phyloP scores from a whole-genome alignment of 1,284 basidiomycete genomes.

The Macrocybe sp. region DNA sequence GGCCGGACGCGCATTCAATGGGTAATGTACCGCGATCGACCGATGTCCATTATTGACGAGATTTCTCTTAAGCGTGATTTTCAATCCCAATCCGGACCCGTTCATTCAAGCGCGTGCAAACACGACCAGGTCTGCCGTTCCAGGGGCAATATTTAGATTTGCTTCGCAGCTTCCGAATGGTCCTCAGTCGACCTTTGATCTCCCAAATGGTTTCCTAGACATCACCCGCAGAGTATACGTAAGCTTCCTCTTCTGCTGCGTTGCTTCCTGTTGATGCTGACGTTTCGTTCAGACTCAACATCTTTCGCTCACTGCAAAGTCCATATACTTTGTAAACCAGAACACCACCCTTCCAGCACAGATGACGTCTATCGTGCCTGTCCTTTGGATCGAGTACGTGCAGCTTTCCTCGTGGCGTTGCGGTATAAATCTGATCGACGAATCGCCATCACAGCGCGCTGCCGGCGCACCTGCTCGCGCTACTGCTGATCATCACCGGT shows the following conservation, averaged over 20 bases:
- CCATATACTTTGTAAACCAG: conserved; percentile 45
- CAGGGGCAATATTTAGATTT: conserved; percentile 50
- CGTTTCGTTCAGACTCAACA: conserved; percentile 38
- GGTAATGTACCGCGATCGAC: conserved; percentile 29
- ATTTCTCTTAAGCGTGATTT: conserved; percentile 36
- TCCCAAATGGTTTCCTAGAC: conserved; percentile 44
- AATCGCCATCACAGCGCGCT: conserved; percentile 33
- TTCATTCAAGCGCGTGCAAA: conserved; percentile 46
- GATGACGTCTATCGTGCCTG: conserved; percentile 35
- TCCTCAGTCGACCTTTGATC: conserved; percentile 38
- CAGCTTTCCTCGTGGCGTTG: not conserved
- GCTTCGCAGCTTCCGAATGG: conserved; percentile 36
- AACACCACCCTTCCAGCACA: conserved; percentile 31
- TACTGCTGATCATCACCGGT: conserved; percentile 42
- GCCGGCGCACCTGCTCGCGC: conserved; percentile 43
- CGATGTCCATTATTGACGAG: not conserved
- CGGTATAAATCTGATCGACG: not conserved
- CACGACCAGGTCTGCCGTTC: conserved; percentile 41
- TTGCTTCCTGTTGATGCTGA: not conserved
- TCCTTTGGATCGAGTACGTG: conserved; percentile 53
- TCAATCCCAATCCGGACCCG: conserved; percentile 30
- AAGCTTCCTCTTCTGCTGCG: conserved; percentile 16
- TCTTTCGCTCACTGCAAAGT: conserved; percentile 48
- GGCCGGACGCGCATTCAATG: conserved; percentile 48
- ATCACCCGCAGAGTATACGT: conserved; percentile 48